Evolutionary conservation across 2,329 filamentous ascomycete genomes (phyloP), one percentile per base, ranked within the genome.

Genomic region (Exserohilum turcica): DNA sequence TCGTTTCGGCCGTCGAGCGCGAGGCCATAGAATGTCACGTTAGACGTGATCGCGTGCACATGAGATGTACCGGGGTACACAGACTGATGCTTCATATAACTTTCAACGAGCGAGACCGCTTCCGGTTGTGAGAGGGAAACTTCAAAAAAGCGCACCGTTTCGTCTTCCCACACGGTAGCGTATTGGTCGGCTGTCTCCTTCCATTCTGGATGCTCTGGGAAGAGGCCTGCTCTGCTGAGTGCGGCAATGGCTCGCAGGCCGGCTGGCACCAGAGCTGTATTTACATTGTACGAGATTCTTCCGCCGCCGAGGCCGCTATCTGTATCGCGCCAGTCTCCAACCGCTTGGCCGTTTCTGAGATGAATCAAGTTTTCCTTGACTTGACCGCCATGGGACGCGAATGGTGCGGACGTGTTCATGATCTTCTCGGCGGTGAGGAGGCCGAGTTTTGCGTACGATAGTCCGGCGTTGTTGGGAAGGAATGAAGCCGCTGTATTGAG

Each of bases 301-400:
- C 84, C 85, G 29, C 84, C 84, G 1, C 83, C 86, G 12, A 88
- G 76, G 12, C 86, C 85, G 44, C 81, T 82, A 0, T 74, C 78
- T n/a, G 81, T 85, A 57, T 88, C 86, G 42, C 86, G 78, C 86
- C 85, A 88, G 64, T 88, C 74, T 0, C 86, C 86, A 0, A 86
- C 83, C 0, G 78, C 57, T 54, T 86, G 70, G 6, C 74, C 78
- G 0, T 80, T 64, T 52, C 84, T 84, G 0, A 88, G 75, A 52
- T 80, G 82, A 12, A 88, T 80, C 2, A 88, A 73, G 27, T 87
- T 87, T 0, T 78, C 75, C 5, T 76, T 73, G 0, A 67, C 77
- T 52, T 84, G 84, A 2, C 80, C 78, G 0, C 75, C 70, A 3
- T 24, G 21, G 7, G 21, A 4, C 4, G 81, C 80, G 59, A 88